A percentile compares a stretch with the other conserved stretches of the same genome.
These are phyloP conservation scores for Euphorbia pulcherrima DNA, from an alignment of 345 rosid genomes.

Conservation along the genomic window DNA sequence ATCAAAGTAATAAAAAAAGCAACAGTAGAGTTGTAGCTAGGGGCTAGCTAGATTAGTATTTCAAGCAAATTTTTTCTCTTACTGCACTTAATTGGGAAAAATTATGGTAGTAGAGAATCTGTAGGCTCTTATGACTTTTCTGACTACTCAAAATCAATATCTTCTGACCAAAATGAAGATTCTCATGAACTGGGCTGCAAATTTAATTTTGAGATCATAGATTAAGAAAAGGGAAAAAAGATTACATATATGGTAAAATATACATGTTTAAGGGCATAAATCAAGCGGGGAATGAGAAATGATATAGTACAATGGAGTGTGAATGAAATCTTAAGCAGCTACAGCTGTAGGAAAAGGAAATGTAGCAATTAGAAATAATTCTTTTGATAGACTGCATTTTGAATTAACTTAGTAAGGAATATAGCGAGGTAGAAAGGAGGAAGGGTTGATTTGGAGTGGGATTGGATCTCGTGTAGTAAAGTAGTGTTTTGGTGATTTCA, in stretches of 20 bases:
- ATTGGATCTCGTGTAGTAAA: conserved; percentile 74
- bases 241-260: conserved; percentile 5
- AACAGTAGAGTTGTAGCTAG: background rate
- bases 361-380: too few relatives aligned
- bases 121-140: background rate
- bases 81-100: conserved; percentile 18
- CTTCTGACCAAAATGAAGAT: conserved; percentile 8
- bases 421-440: background rate
- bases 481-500: conserved; percentile 46
- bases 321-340: conserved; percentile 7
- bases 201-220: too few relatives aligned
- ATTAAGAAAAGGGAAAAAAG: background rate
- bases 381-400: too few relatives aligned
- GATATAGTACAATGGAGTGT: background rate
- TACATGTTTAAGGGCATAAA: conserved; percentile 5
- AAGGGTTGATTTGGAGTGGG: conserved; percentile 17
- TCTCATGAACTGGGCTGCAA: conserved; percentile 4
- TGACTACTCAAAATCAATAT: background rate
- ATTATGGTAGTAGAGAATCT: conserved; percentile 18
- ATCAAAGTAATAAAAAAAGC: background rate
- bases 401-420: conserved; percentile 8
- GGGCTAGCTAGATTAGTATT: background rate
- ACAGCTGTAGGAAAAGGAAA: background rate
- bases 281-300: background rate
- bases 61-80: background rate